Conservation (phyloP, 148 eudicot species). For the Bassia scoparia region DNA sequence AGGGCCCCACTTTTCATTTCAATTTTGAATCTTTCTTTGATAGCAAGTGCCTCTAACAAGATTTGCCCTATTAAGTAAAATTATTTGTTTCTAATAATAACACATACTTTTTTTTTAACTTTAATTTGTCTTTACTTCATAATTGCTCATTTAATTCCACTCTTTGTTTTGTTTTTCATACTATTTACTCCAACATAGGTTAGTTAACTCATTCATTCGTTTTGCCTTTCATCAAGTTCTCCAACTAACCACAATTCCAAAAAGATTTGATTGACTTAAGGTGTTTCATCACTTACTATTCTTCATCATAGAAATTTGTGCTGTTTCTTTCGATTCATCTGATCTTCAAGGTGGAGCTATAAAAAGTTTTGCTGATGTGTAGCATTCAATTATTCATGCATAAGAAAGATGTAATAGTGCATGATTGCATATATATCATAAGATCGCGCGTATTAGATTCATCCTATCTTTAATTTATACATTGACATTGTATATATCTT, state of each 20-base stretch:
- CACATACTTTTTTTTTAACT: not conserved
- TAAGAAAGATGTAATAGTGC: too few species aligned
- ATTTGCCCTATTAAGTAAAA: not conserved
- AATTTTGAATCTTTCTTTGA: not conserved
- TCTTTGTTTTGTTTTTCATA: conserved; percentile 1
- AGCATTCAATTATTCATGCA: too few species aligned
- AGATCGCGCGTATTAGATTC: too few species aligned
- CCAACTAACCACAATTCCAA: not conserved
- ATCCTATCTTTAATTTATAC: too few species aligned
- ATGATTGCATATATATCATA: too few species aligned
- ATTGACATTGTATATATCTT: too few species aligned
- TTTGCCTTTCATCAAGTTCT: not conserved
- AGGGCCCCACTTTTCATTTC: conserved; percentile 5
- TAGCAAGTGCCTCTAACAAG: not conserved
- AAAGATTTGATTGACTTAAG: too few species aligned
- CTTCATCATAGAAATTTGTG: too few species aligned
- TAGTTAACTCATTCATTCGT: not conserved
- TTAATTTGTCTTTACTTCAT: conserved; percentile 23
- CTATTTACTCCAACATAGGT: not conserved
- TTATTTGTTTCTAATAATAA: not conserved
- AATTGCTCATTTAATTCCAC: conserved; percentile 21
- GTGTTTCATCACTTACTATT: too few species aligned
- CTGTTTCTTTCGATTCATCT: too few species aligned
- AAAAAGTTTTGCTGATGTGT: too few species aligned
- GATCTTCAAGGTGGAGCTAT: too few species aligned